A percentile compares a stretch with the other conserved stretches of the same genome.
phyloP scores from a whole-genome alignment of 768 basidiomycete genomes.

The Mycena olivaceomarginata region DNA sequence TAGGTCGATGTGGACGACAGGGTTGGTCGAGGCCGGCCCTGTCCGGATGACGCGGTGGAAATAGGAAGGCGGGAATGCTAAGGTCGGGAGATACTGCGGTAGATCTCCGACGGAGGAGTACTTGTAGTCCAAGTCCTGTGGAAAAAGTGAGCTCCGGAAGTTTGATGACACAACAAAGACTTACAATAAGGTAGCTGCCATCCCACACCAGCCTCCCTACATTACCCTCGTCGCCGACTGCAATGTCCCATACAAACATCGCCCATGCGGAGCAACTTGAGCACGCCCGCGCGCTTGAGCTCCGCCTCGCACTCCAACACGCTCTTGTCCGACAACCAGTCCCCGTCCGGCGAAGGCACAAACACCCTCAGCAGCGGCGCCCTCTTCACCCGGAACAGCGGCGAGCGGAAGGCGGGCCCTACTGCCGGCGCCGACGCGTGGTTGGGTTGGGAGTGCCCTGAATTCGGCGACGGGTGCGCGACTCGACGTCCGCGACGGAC shows the following conservation, averaged over 20 bases:
- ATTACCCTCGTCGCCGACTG: conserved; percentile 91
- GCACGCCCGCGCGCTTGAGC: conserved; percentile 80
- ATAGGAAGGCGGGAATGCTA: conserved; percentile 92
- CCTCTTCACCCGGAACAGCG: conserved; percentile 81
- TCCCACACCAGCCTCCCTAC: conserved; percentile 92
- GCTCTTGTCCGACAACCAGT: conserved; percentile 90
- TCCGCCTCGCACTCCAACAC: conserved; percentile 91
- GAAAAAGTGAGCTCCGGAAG: conserved; percentile 22
- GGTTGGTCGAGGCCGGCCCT: conserved; percentile 71
- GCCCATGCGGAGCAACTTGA: conserved; percentile 79
- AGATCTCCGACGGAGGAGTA: conserved; percentile 86
- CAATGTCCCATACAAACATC: conserved; percentile 92
- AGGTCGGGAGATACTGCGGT: conserved; percentile 85
- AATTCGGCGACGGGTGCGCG: conserved; percentile 83
- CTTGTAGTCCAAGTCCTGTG: conserved; percentile 89
- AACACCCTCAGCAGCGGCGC: conserved; percentile 89
- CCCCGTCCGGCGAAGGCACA: conserved; percentile 90
- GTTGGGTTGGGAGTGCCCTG: conserved; percentile 54
- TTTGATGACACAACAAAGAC: conserved; percentile 52
- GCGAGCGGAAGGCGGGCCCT: conserved; percentile 73
- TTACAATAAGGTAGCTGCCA: conserved; percentile 90
- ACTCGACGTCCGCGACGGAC: conserved; percentile 69
- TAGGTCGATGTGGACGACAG: conserved; percentile 84
- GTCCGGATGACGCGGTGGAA: conserved; percentile 91
- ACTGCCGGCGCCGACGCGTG: conserved; percentile 25